Conservation (phyloP, 2,329 filamentous ascomycete species). For the Pseudohalonectria lignicola region DNA sequence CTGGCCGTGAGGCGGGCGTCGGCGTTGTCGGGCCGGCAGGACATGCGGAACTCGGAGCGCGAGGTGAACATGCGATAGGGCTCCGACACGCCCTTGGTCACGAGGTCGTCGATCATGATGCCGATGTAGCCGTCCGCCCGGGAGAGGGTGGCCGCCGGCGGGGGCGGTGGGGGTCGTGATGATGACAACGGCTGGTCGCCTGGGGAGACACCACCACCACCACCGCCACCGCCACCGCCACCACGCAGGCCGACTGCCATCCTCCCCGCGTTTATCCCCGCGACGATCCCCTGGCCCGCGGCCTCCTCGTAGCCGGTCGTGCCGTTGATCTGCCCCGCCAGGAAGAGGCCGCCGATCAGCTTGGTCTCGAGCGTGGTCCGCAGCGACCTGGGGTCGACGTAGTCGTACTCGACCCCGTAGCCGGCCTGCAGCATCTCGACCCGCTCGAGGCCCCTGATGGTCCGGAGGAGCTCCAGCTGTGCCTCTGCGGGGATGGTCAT, state of each 20-base stretch:
- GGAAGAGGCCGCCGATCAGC: slow-evolving; percentile 73
- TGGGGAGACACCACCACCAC: too few relatives aligned
- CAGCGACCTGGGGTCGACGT: slow-evolving; percentile 85
- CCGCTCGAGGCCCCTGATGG: slow-evolving; percentile 78
- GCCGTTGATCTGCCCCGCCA: slow-evolving; percentile 95
- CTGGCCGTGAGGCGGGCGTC: slow-evolving; percentile 74
- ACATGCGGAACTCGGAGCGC: slow-evolving; percentile 90
- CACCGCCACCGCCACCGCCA: too few relatives aligned
- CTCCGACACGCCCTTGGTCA: slow-evolving; percentile 93
- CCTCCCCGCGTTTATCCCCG: slow-evolving; percentile 90
- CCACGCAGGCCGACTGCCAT: slow-evolving; percentile 56
- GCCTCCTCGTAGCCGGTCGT: slow-evolving; percentile 98
- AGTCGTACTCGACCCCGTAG: slow-evolving; percentile 97
- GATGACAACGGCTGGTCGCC: too few relatives aligned
- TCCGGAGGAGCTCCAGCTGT: slow-evolving; percentile 75
- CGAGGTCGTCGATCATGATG: slow-evolving; percentile 95
- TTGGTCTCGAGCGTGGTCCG: slow-evolving; percentile 91
- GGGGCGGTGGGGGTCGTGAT: too few relatives aligned
- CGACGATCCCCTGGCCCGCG: slow-evolving; percentile 82
- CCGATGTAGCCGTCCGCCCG: slow-evolving; percentile 92
- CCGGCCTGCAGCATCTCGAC: slow-evolving; percentile 88
- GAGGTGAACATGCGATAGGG: slow-evolving; percentile 98
- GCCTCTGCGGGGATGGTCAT: slow-evolving; percentile 91
- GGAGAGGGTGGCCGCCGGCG: slow-evolving; percentile 55
- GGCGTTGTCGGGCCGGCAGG: slow-evolving; percentile 84